Conservation (phyloP, 164 flowering plant species). For the Piper betle region DNA sequence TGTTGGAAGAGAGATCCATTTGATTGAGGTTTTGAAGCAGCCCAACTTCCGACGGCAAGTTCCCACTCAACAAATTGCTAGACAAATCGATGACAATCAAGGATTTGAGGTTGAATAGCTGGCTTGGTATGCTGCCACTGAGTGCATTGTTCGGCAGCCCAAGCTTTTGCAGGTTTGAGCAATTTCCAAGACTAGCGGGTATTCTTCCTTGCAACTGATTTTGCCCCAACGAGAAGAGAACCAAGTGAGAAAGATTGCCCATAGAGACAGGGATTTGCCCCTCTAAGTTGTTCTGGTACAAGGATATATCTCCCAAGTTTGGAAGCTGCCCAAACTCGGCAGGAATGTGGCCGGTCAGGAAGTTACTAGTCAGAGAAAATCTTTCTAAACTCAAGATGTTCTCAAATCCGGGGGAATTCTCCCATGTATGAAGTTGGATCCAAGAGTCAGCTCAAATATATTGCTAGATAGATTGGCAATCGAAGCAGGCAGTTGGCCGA, state of each 20-base stretch:
- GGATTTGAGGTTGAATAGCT: constrained; percentile 1
- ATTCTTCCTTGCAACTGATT: constrained; percentile 10
- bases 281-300: background rate
- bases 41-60: background rate
- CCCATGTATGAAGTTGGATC: background rate
- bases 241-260: constrained; percentile 2
- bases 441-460: background rate
- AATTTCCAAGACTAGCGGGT: constrained; percentile 8
- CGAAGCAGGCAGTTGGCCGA: constrained; percentile 34
- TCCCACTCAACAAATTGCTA: constrained; percentile 8
- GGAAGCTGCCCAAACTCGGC: background rate
- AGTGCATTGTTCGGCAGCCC: constrained; percentile 5
- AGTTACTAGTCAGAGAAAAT: background rate
- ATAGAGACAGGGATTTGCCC: background rate
- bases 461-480: constrained; percentile 31
- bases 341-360: background rate
- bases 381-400: background rate
- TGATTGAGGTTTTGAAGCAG: background rate
- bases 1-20: background rate
- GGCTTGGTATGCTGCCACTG: constrained; percentile 10
- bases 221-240: constrained; percentile 1
- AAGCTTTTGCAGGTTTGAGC: constrained; percentile 4
- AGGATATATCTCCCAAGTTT: background rate
- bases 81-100: constrained; percentile 7
- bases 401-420: background rate